Percentiles rank a stretch among this genome's conserved stretches.
Conservation (phyloP, 2,329 filamentous ascomycete species). For the Xylariales sp. region DNA sequence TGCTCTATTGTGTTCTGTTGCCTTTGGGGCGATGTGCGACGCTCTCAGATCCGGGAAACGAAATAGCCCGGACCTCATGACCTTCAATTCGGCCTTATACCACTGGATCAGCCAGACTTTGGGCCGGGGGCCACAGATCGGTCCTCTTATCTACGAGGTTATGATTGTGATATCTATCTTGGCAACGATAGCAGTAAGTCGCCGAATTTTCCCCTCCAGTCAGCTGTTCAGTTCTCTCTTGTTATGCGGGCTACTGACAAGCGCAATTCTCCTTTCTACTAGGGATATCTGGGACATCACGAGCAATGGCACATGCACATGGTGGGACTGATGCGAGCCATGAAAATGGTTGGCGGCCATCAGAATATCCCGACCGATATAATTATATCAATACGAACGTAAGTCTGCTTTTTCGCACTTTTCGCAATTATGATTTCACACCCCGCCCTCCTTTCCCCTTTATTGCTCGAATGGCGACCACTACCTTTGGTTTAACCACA, state of each 20-base stretch:
- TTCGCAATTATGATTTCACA: too few relatives aligned
- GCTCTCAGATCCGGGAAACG: neutral
- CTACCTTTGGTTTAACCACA: too few relatives aligned
- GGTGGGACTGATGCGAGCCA: neutral
- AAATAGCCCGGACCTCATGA: neutral
- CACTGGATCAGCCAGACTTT: neutral
- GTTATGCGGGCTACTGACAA: too few relatives aligned
- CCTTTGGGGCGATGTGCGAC: neutral
- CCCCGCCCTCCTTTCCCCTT: too few relatives aligned
- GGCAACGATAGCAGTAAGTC: neutral
- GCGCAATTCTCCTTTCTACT: neutral
- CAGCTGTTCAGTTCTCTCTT: too few relatives aligned
- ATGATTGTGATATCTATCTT: neutral
- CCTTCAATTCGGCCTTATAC: neutral
- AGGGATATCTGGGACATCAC: slow-evolving; percentile 1
- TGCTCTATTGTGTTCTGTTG: neutral
- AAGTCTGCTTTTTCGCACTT: too few relatives aligned
- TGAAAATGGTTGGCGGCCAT: neutral
- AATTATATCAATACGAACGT: too few relatives aligned
- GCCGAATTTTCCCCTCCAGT: neutral
- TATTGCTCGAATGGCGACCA: too few relatives aligned
- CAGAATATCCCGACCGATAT: too few relatives aligned
- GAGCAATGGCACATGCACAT: slow-evolving; percentile 1
- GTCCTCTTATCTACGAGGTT: neutral
- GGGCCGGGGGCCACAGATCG: too few relatives aligned